Evolutionary conservation across 805 yeast genomes (phyloP).

Genomic region (Metschnikowia colocasiae): DNA sequence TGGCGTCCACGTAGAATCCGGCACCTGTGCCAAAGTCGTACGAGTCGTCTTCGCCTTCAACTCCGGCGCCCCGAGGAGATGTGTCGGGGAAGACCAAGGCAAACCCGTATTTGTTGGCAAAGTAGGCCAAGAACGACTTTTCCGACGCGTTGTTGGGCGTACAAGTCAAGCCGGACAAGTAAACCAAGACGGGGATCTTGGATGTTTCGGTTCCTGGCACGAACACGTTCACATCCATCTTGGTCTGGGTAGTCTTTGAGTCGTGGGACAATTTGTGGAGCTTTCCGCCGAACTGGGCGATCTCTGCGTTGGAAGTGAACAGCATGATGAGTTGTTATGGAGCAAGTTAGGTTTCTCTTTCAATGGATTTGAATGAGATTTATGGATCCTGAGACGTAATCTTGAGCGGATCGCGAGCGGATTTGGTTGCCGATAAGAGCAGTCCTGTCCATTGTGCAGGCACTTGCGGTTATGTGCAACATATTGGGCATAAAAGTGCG

Average conservation of each 20-base stretch:
- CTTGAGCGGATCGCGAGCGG: no score
- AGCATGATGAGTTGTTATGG: constrained; percentile 31
- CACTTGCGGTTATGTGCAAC: neutral
- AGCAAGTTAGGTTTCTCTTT: neutral
- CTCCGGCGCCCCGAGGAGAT: constrained; percentile 82
- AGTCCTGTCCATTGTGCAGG: constrained; percentile 2
- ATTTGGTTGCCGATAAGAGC: neutral
- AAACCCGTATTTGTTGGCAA: constrained; percentile 77
- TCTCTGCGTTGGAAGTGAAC: constrained; percentile 50
- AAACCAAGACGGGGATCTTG: constrained; percentile 67
- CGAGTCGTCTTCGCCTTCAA: constrained; percentile 74
- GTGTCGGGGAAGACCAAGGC: constrained; percentile 95
- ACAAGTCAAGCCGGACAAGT: constrained; percentile 87
- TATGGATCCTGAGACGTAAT: no score
- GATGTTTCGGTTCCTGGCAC: constrained; percentile 53
- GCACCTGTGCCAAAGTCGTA: constrained; percentile 96
- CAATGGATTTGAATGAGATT: neutral
- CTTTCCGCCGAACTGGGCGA: constrained; percentile 69
- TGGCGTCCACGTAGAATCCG: constrained; percentile 88
- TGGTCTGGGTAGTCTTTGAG: constrained; percentile 59
- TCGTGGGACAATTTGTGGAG: constrained; percentile 72
- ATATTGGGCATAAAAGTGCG: neutral
- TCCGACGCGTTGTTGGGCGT: constrained; percentile 91
- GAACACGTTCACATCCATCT: constrained; percentile 82
- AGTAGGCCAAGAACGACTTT: constrained; percentile 82